phyloP scores from a whole-genome alignment of 2,329 filamentous ascomycete genomes.

The Colletotrichum lentis region DNA sequence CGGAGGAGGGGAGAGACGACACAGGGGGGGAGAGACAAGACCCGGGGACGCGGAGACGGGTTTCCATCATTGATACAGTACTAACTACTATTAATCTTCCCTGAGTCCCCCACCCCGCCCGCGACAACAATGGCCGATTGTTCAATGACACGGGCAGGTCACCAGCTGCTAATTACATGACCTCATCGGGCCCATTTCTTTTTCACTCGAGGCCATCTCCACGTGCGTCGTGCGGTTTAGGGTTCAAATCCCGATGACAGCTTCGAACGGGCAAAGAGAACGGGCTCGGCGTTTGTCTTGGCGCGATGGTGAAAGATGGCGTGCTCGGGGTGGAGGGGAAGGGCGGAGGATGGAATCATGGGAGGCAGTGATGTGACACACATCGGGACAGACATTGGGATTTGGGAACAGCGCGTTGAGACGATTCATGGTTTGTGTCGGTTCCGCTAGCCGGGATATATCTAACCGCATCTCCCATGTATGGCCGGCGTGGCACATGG shows the following conservation, averaged over 20 bases:
- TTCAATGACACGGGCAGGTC: background rate
- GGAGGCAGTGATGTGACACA: background rate
- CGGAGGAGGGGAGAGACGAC: background rate
- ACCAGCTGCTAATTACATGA: background rate
- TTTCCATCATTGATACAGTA: too few relatives aligned
- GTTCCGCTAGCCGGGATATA: background rate
- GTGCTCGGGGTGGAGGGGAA: slow-evolving; percentile 19
- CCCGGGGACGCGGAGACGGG: background rate
- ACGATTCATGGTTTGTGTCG: background rate
- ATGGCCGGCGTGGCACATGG: background rate
- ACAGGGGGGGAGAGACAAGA: too few relatives aligned
- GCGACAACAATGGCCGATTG: too few relatives aligned
- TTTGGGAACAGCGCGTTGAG: slow-evolving; percentile 2
- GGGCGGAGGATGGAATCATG: too few relatives aligned
- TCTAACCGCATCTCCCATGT: background rate
- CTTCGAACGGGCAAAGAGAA: background rate
- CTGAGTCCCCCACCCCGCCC: too few relatives aligned
- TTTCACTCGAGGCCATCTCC: background rate
- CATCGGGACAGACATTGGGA: too few relatives aligned
- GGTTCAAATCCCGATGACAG: slow-evolving; percentile 25
- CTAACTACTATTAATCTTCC: too few relatives aligned
- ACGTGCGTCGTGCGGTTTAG: background rate
- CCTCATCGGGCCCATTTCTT: background rate
- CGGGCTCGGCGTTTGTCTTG: slow-evolving; percentile 24
- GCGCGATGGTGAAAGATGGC: slow-evolving; percentile 34